A percentile compares a stretch with the other conserved stretches of the same genome.
Conservation (phyloP, 2,329 filamentous ascomycete genomes). For the Chrysoporthe austroafricana region DNA sequence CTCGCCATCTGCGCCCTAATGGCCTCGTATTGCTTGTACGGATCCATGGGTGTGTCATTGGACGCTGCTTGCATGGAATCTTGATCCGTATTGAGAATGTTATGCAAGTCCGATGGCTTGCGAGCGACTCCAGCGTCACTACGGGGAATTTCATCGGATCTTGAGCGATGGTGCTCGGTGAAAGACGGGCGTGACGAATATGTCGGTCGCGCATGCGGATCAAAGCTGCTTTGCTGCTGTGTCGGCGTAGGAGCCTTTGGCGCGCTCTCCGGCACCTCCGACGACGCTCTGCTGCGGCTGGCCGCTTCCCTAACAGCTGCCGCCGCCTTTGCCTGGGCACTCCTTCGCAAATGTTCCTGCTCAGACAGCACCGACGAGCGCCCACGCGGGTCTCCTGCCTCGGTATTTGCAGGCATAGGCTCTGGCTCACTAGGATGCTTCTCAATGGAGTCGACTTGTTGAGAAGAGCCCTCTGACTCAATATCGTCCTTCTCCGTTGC, state of each 20-base stretch:
- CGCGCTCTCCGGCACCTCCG: slow-evolving; percentile 19
- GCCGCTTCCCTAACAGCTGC: slow-evolving; percentile 24
- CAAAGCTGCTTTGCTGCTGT: background rate
- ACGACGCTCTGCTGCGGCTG: slow-evolving; percentile 23
- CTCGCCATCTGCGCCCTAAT: slow-evolving; percentile 24
- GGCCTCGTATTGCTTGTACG: slow-evolving; percentile 22
- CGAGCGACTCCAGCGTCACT: background rate
- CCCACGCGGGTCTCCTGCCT: background rate
- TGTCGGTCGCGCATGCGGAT: background rate
- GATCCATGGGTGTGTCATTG: slow-evolving; percentile 11
- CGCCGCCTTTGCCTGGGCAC: slow-evolving; percentile 24
- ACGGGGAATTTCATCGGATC: slow-evolving; percentile 19
- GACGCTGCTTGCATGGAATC: background rate
- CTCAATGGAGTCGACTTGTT: background rate
- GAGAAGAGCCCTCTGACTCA: background rate
- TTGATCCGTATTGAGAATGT: slow-evolving; percentile 15
- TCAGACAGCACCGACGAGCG: slow-evolving; percentile 13
- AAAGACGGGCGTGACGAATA: background rate
- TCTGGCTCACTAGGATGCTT: background rate
- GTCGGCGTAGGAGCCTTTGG: background rate
- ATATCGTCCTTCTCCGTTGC: background rate
- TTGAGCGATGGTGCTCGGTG: slow-evolving; percentile 23
- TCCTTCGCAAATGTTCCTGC: slow-evolving; percentile 19
- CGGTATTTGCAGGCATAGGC: background rate
- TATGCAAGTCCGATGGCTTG: slow-evolving; percentile 17